Evolutionary conservation across 129 eudicot species (phyloP).

Genomic region (Dittrichia graveolens): DNA sequence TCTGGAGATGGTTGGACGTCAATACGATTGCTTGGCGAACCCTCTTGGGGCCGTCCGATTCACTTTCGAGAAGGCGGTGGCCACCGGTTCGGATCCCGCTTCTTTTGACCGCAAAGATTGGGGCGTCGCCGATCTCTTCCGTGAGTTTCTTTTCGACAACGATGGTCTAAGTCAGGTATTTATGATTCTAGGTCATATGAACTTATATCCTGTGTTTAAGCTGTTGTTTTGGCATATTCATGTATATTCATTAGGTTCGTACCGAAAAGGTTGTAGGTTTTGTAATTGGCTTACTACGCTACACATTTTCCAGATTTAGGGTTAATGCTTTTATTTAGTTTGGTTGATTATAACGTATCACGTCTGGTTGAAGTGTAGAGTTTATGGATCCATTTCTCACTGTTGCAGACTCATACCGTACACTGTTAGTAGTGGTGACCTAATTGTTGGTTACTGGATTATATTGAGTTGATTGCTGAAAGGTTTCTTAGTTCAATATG

Average conservation of each 20-base stretch:
- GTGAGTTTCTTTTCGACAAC: constrained; percentile 49
- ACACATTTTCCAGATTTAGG: not conserved
- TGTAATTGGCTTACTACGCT: not conserved
- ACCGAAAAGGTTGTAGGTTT: not conserved
- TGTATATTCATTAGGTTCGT: no score
- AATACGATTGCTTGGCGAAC: constrained; percentile 75
- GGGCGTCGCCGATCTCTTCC: constrained; percentile 76
- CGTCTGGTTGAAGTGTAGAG: not conserved
- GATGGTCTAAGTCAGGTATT: constrained; percentile 60
- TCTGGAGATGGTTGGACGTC: constrained; percentile 68
- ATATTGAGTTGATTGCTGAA: not conserved
- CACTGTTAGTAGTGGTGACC: not conserved
- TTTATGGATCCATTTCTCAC: not conserved
- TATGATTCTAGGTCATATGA: constrained; percentile 21
- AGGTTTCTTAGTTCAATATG: not conserved
- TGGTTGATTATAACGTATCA: not conserved
- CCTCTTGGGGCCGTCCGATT: constrained; percentile 92
- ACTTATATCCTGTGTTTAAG: not conserved
- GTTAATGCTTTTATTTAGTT: not conserved
- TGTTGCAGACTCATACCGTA: not conserved
- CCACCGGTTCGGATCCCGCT: constrained; percentile 46
- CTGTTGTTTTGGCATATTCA: not conserved
- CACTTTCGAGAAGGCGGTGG: constrained; percentile 70
- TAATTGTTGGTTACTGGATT: not conserved
- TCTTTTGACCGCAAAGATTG: constrained; percentile 63